phyloP scores from a whole-genome alignment of 2,329 filamentous ascomycete species.

The Penicillium sp. region DNA sequence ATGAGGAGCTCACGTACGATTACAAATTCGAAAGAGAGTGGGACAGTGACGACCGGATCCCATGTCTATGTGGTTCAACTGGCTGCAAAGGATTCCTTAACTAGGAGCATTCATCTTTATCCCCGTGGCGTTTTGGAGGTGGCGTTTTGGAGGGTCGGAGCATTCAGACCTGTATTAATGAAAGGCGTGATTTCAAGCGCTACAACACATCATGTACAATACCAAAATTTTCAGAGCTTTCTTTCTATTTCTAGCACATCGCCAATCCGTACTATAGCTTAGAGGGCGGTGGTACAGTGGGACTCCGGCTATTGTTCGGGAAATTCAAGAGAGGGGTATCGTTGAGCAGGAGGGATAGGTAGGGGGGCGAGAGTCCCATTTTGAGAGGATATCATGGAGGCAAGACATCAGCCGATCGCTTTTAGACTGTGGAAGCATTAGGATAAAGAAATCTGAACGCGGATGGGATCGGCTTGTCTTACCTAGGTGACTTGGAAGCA shows the following conservation, averaged over 20 bases:
- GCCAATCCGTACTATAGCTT: no score
- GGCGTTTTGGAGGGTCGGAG: constrained; percentile 19
- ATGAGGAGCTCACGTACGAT: constrained; percentile 98
- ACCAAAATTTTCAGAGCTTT: constrained; percentile 22
- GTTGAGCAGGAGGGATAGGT: no score
- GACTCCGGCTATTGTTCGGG: no score
- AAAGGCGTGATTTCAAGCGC: constrained; percentile 25
- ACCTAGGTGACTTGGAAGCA: constrained; percentile 88
- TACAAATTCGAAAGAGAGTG: constrained; percentile 99
- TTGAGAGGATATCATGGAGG: no score
- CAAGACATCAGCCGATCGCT: no score
- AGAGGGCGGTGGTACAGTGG: neutral
- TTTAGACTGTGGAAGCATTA: neutral
- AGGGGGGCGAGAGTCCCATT: no score
- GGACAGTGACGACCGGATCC: constrained; percentile 91
- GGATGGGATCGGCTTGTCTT: no score
- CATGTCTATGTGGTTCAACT: constrained; percentile 92
- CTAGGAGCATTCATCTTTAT: constrained; percentile 52
- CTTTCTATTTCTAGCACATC: constrained; percentile 6
- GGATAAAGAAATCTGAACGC: neutral
- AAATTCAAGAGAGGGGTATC: neutral
- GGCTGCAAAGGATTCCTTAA: constrained; percentile 99
- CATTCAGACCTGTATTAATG: constrained; percentile 23
- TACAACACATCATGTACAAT: constrained; percentile 32
- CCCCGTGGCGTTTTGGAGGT: constrained; percentile 10